A percentile compares a stretch with the other conserved stretches of the same genome.
phyloP scores from a whole-genome alignment of 1,284 basidiomycete species.

The Macrocystidia cucumis region DNA sequence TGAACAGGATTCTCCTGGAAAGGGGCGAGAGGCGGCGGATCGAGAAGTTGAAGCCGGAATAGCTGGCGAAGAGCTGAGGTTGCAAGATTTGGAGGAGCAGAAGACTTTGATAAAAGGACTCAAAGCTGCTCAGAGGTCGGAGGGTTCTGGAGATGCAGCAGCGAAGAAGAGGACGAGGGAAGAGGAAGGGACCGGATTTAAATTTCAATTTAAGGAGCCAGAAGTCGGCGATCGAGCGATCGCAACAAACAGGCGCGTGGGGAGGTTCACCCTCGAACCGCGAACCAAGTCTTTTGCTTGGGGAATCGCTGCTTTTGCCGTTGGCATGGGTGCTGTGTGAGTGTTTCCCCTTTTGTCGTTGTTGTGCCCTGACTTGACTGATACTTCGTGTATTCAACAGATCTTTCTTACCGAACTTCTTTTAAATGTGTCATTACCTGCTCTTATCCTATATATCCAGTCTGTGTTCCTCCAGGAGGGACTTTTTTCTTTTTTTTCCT shows the following conservation, averaged over 20 bases:
- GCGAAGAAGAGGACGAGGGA: slow-evolving; percentile 46
- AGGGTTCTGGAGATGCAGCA: slow-evolving; percentile 17
- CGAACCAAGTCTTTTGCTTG: slow-evolving; percentile 64
- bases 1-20: slow-evolving; percentile 62
- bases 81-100: slow-evolving; percentile 16
- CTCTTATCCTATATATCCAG: not conserved
- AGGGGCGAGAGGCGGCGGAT: slow-evolving; percentile 63
- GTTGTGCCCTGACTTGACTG: slow-evolving; percentile 7
- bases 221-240: slow-evolving; percentile 51
- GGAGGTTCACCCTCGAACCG: slow-evolving; percentile 44
- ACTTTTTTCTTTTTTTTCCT: not conserved
- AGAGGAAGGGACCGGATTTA: slow-evolving; percentile 32
- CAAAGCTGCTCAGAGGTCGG: no score
- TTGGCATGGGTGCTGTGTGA: slow-evolving; percentile 66
- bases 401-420: slow-evolving; percentile 42
- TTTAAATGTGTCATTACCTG: slow-evolving; percentile 17
- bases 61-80: slow-evolving; percentile 12
- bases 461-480: not conserved
- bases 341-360: slow-evolving; percentile 19
- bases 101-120: no score
- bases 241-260: slow-evolving; percentile 55
- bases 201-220: slow-evolving; percentile 60
- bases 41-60: no score
- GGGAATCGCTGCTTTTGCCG: slow-evolving; percentile 69
- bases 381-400: slow-evolving; percentile 19